These are phyloP conservation scores for Lolium multiflorum DNA, from an alignment of 176 grass and related monocot genomes.

Conservation along the genomic window DNA sequence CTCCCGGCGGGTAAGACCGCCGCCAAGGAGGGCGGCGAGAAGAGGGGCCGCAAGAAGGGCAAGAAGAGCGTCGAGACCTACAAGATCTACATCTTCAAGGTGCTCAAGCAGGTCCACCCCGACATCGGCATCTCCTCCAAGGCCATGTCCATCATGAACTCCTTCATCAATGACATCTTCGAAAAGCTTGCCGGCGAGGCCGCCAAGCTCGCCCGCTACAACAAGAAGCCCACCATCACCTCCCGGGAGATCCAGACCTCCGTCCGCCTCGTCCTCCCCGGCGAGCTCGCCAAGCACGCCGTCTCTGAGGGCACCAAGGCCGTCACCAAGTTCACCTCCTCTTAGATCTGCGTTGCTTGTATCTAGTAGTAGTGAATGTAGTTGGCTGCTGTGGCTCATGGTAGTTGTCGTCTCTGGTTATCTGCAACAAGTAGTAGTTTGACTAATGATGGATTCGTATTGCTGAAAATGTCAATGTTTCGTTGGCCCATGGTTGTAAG, in stretches of 20 bases:
- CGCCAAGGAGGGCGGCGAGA: too few relatives aligned
- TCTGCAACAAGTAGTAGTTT: neutral
- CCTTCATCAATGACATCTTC: slow-evolving; percentile 90
- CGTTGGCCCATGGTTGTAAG: too few relatives aligned
- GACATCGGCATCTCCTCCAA: slow-evolving; percentile 92
- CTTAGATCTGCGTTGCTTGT: neutral
- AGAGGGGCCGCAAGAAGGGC: neutral
- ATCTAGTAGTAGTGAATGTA: neutral
- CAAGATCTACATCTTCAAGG: slow-evolving; percentile 98
- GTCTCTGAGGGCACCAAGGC: slow-evolving; percentile 72
- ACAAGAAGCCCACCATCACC: slow-evolving; percentile 75
- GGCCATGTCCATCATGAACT: slow-evolving; percentile 97
- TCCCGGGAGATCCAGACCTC: slow-evolving; percentile 23
- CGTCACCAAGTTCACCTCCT: slow-evolving; percentile 66
- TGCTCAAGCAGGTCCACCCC: slow-evolving; percentile 88
- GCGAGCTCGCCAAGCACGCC: slow-evolving; percentile 70
- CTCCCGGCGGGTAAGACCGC: too few relatives aligned
- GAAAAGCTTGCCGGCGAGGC: slow-evolving; percentile 73
- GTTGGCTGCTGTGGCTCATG: neutral
- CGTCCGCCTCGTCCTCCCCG: slow-evolving; percentile 43
- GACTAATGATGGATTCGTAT: too few relatives aligned
- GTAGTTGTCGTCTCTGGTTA: neutral
- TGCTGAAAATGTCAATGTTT: too few relatives aligned
- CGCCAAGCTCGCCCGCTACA: slow-evolving; percentile 53
- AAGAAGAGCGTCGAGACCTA: slow-evolving; percentile 72